Percentiles rank a stretch among this genome's conserved stretches.
Evolutionary conservation across 805 yeast genomes (phyloP).

Genomic region (Metschnikowia rubicola): DNA sequence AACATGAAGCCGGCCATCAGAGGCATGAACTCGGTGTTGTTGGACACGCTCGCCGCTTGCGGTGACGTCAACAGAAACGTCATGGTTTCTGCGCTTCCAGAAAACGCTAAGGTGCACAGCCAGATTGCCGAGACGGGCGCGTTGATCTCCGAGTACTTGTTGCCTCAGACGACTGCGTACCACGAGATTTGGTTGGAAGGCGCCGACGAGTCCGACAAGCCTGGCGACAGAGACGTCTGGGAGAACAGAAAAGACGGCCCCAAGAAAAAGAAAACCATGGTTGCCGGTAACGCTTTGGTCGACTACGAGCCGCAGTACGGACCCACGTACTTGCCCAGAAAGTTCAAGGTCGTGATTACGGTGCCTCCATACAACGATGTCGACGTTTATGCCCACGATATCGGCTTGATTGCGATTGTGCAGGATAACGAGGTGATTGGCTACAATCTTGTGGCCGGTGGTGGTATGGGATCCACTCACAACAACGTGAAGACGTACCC

Average conservation of each 20-base stretch:
- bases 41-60: constrained; percentile 97
- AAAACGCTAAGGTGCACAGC: constrained; percentile 73
- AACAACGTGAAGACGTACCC: constrained; percentile 96
- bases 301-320: constrained; percentile 87
- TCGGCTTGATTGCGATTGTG: constrained; percentile 87
- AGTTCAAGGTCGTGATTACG: constrained; percentile 90
- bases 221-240: constrained; percentile 62
- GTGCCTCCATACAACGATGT: constrained; percentile 97
- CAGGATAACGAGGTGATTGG: constrained; percentile 65
- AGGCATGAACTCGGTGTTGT: constrained; percentile 83
- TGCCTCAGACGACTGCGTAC: constrained; percentile 92
- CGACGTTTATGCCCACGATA: constrained; percentile 93
- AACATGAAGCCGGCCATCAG: constrained; percentile 86
- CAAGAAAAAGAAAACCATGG: constrained; percentile 72
- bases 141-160: constrained; percentile 70
- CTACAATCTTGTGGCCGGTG: constrained; percentile 88
- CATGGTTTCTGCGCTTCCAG: constrained; percentile 86
- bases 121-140: constrained; percentile 66
- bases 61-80: constrained; percentile 98
- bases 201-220: constrained; percentile 65
- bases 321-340: constrained; percentile 85
- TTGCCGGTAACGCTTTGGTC: constrained; percentile 81
- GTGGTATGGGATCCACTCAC: constrained; percentile 99
- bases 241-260: constrained; percentile 72
- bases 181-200: constrained; percentile 97